Evolutionary conservation across 352 stramenopile genomes (phyloP).

Genomic region (Phytophthora constricta): DNA sequence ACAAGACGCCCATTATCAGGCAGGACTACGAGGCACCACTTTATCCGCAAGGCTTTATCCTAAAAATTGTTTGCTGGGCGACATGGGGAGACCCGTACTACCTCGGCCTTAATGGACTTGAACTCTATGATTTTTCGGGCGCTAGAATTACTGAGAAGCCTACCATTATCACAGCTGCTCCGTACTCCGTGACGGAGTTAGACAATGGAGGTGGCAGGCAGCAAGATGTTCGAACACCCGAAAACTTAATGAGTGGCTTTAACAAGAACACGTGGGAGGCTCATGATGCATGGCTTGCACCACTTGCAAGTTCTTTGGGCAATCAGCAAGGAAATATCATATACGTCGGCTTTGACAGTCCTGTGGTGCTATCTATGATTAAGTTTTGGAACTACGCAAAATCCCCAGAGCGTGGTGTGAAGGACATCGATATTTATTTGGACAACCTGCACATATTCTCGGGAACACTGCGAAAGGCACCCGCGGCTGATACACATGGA

Average conservation of each 20-base stretch:
- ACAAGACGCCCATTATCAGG: constrained; percentile 76
- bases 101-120: constrained; percentile 80
- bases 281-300: constrained; percentile 74
- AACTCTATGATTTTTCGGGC: constrained; percentile 75
- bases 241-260: constrained; percentile 67
- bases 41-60: constrained; percentile 83
- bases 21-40: constrained; percentile 90
- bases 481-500: constrained; percentile 22
- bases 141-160: constrained; percentile 44
- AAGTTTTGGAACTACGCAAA: constrained; percentile 93
- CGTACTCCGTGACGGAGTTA: constrained; percentile 62
- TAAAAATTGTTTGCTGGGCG: constrained; percentile 85
- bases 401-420: constrained; percentile 81
- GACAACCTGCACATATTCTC: constrained; percentile 88
- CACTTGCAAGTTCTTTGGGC: constrained; percentile 72
- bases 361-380: constrained; percentile 78
- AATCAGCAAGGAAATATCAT: constrained; percentile 67
- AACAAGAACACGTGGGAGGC: constrained; percentile 86
- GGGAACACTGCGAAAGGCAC: constrained; percentile 62
- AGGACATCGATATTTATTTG: constrained; percentile 86
- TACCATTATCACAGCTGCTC: constrained; percentile 53
- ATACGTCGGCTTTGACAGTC: constrained; percentile 74
- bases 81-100: constrained; percentile 90
- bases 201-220: constrained; percentile 22
- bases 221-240: constrained; percentile 54